These are phyloP conservation scores for Tricharina praecox DNA, from an alignment of 495 filamentous ascomycete genomes.

Conservation along the genomic window DNA sequence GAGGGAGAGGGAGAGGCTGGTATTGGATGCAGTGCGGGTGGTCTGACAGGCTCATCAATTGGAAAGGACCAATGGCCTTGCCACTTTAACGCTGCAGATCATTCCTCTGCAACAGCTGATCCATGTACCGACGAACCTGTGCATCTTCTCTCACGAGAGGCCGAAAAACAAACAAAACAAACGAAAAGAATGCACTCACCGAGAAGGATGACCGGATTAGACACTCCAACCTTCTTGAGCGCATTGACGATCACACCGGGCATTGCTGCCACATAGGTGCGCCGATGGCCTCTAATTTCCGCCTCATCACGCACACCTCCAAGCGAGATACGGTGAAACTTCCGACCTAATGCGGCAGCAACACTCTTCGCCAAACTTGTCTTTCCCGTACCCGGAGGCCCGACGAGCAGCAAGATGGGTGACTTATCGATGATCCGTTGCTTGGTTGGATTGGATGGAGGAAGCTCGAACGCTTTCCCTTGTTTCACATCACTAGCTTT, in stretches of 20 bases:
- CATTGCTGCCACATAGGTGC: constrained; percentile 98
- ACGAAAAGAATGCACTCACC: constrained; percentile 18
- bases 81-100: too few relatives aligned
- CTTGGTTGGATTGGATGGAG: constrained; percentile 6
- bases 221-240: constrained; percentile 86
- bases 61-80: too few relatives aligned
- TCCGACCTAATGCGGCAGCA: constrained; percentile 74
- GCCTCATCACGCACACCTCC: constrained; percentile 94
- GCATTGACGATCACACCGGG: constrained; percentile 88
- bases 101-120: too few relatives aligned
- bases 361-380: constrained; percentile 90
- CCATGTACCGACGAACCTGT: too few relatives aligned
- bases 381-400: constrained; percentile 91
- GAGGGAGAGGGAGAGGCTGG: too few relatives aligned
- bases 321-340: constrained; percentile 94
- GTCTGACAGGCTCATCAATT: too few relatives aligned
- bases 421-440: constrained; percentile 64
- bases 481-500: constrained; percentile 1
- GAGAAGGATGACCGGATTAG: constrained; percentile 89
- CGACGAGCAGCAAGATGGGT: constrained; percentile 83
- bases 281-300: constrained; percentile 86
- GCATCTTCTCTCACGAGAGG: too few relatives aligned
- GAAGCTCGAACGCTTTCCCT: background rate
- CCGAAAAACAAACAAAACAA: too few relatives aligned
- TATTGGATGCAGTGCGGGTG: too few relatives aligned